A percentile compares a stretch with the other conserved stretches of the same genome.
These are phyloP conservation scores for Mycena crocata DNA, from an alignment of 768 basidiomycete genomes.

Conservation along the genomic window DNA sequence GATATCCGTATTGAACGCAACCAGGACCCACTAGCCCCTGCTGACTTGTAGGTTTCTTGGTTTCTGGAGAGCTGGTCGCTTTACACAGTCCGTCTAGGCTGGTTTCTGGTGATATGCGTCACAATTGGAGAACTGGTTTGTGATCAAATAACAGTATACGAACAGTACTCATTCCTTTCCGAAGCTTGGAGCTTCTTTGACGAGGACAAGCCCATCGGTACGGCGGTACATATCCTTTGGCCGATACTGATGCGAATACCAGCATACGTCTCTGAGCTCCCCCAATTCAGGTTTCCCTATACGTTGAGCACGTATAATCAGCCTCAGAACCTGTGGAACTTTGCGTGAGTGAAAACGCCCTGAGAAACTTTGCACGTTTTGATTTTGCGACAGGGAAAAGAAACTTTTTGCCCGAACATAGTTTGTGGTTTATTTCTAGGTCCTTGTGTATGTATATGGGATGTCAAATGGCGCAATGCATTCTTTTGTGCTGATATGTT, in stretches of 20 bases:
- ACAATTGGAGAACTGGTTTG: conserved; percentile 63
- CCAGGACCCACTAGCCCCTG: conserved; percentile 56
- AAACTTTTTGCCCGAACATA: not conserved
- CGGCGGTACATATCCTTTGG: conserved; percentile 6
- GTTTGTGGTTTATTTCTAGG: not conserved
- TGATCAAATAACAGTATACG: not conserved
- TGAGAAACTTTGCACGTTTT: not conserved
- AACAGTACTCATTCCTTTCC: not conserved
- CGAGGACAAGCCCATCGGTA: conserved; percentile 55
- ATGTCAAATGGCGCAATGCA: not conserved
- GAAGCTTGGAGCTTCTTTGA: conserved; percentile 59
- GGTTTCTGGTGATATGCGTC: conserved; percentile 57
- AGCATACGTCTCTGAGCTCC: conserved; percentile 59
- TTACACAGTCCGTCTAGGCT: conserved; percentile 44
- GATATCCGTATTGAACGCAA: not conserved
- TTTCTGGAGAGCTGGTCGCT: not conserved
- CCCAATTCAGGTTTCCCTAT: conserved; percentile 65
- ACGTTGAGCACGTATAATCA: conserved; percentile 73
- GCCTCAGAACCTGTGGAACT: conserved; percentile 69
- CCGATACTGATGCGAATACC: conserved; percentile 1
- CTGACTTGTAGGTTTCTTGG: conserved; percentile 52
- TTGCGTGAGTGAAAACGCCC: conserved; percentile 41
- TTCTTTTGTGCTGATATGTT: no score
- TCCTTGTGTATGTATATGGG: not conserved
- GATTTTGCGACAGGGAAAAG: not conserved